Evolutionary conservation across 306 rosid species (phyloP), one percentile per base, ranked within the genome.

Genomic region (Trichosanthes truncata): DNA sequence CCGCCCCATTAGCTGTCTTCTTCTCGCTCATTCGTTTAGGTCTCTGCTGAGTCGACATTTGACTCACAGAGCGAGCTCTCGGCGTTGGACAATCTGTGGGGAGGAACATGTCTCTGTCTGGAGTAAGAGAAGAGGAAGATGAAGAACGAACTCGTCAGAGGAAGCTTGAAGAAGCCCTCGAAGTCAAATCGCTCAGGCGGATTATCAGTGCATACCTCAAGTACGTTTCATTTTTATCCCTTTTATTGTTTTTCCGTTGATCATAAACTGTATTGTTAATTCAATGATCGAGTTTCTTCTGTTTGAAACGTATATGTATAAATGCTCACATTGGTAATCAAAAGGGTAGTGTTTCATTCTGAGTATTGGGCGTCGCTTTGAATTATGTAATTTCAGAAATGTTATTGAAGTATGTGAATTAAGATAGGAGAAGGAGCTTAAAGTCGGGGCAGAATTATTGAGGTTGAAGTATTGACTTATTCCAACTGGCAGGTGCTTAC

Each of bases 131-230:
- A 33, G 81, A 69, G 31, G 89, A 81, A 63, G 92, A 83, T 55
- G 97, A 82, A 41, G 89, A 88, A 48, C 87, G 83, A 71, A 88
- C 80, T 51, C 98, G 88, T 68, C 96, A 77, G 77, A 75, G 85
- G 85, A 86, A 91, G 89, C 91, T 85, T 12, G 98, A 95, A 87
- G 98, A 92, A 89, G 93, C 89, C 71, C 97, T 91, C 36, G 98
- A 95, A 87, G 83, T 91, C 79, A 86, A 95, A 80, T 95, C 98
- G 41, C 97, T 95, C 18, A 67, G 93, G 80, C 98, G 98, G 79
- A 95, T 95, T 83, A 62, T 92, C 78, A 87, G 96, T 83, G 98
- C 97, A 61, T 92, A 90, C 59, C 97, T 95, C 88, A 95, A 95
- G 98, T 95, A 91, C 10, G 45, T 18, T 66, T n/a, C 45, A 71